These are phyloP conservation scores for Alloascoidea hylecoeti DNA, from an alignment of 805 yeast genomes.

Conservation along the genomic window DNA sequence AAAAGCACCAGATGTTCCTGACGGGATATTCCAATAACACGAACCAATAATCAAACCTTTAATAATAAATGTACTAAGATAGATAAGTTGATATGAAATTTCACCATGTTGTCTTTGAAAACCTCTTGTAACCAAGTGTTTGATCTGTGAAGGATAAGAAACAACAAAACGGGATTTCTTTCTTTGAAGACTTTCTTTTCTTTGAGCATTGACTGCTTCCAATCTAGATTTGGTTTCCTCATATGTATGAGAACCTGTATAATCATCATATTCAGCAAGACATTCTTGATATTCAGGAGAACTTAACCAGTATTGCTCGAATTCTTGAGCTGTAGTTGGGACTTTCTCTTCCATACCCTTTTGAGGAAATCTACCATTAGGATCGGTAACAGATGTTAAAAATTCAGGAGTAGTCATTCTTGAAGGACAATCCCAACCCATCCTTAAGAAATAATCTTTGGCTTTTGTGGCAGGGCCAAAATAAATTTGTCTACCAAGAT, in stretches of 20 bases:
- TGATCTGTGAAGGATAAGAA: slow-evolving; percentile 32
- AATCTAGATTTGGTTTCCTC: slow-evolving; percentile 21
- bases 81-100: slow-evolving; percentile 30
- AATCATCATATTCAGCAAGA: slow-evolving; percentile 27
- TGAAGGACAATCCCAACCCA: slow-evolving; percentile 53
- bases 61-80: slow-evolving; percentile 29
- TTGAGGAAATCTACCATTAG: slow-evolving; percentile 37
- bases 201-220: slow-evolving; percentile 20
- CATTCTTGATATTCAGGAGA: slow-evolving; percentile 29
- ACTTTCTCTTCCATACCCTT: slow-evolving; percentile 31
- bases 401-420: slow-evolving; percentile 67
- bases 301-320: slow-evolving; percentile 40
- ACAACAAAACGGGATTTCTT: slow-evolving; percentile 27
- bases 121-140: slow-evolving; percentile 33
- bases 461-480: slow-evolving; percentile 33
- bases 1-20: slow-evolving; percentile 39
- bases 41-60: slow-evolving; percentile 56
- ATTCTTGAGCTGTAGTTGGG: slow-evolving; percentile 51
- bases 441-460: slow-evolving; percentile 38
- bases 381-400: slow-evolving; percentile 56
- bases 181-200: slow-evolving; percentile 23
- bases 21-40: slow-evolving; percentile 37
- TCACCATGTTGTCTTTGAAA: slow-evolving; percentile 46
- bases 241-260: slow-evolving; percentile 16
- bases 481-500: slow-evolving; percentile 32